Base-by-base conservation (phyloP, 768 basidiomycete species). In the Gyrodon lividus region DNA sequence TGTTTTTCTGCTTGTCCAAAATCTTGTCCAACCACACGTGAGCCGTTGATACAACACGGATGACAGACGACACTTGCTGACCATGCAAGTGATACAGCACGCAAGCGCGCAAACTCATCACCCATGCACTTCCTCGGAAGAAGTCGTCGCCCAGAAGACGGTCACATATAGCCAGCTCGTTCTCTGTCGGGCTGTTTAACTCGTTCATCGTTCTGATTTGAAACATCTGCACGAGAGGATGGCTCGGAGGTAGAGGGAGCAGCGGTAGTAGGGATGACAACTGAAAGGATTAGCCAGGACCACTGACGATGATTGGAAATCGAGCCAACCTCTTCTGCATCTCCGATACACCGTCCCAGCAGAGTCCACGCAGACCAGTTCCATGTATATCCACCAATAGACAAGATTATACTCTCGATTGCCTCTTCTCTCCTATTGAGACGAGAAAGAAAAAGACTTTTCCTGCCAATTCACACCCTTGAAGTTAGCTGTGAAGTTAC, bases 301-400 rank as follows among this genome's bases (percentile, higher is more conserved):
- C 40, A 19, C 6, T 45, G 46, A 43, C 13, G 30, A 42, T 14
- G 17, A 6, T 38, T 24, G 20, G 28, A 50, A 40, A 41, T 37
- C 5, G 52, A 37, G 31, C 66, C 33, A 48, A 94, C 94, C 84
- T 96, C 92, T 72, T 93, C 90, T 14, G 83, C 83, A 55, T 93
- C 91, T 13, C 82, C 80, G 28, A 94, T 78, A 63, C 89, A 89
- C 47, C 82, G 83, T 3, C 80, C 79, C n/a, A 98, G 74, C 38
- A 92, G 77, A 7, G 80, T 72, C 94, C 94, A 98, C n/a, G 84
- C 75, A 23, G 89, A 88, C 94, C 95, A 98, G 64, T 98, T 98
- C 85, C 91, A 98, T 12, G 89, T 87, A 61, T 86, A 91, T 5
- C 77, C 77, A 33, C 78, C 76, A 38, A 96, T 84, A 12, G 92